phyloP scores from a whole-genome alignment of 257 asterid species.

The Thymus quinquecostatus region DNA sequence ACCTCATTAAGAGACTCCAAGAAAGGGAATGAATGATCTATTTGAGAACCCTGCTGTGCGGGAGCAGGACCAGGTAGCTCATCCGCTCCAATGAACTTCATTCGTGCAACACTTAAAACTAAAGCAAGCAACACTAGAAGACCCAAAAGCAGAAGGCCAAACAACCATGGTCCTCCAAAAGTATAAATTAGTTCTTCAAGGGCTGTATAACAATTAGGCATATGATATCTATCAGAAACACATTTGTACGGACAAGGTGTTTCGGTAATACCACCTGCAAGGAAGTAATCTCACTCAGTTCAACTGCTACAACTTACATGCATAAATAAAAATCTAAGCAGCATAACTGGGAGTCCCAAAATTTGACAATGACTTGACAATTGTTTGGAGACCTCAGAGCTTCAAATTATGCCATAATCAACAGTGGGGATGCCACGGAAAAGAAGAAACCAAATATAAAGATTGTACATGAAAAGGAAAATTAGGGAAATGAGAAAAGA shows the following conservation, averaged over 20 bases:
- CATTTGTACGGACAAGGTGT: slow-evolving; percentile 96
- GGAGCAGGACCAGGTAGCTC: slow-evolving; percentile 94
- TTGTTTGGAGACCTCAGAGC: not conserved
- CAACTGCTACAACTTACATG: slow-evolving; percentile 16
- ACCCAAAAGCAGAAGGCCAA: slow-evolving; percentile 89
- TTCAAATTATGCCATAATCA: slow-evolving; percentile 18
- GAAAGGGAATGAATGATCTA: slow-evolving; percentile 97
- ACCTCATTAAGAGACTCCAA: slow-evolving; percentile 98
- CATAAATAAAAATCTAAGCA: slow-evolving; percentile 10
- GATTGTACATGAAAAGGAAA: too few relatives aligned
- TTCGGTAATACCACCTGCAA: slow-evolving; percentile 88
- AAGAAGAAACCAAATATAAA: not conserved
- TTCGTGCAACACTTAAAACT: slow-evolving; percentile 97
- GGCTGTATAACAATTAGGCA: slow-evolving; percentile 97
- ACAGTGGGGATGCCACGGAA: slow-evolving; percentile 13
- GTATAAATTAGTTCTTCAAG: slow-evolving; percentile 95
- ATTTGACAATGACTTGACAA: slow-evolving; percentile 8
- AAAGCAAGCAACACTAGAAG: slow-evolving; percentile 84
- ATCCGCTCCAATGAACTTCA: slow-evolving; percentile 96
- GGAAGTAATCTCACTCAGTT: slow-evolving; percentile 29
- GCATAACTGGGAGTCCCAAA: slow-evolving; percentile 8
- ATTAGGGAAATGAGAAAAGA: slow-evolving; percentile 15
- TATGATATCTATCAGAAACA: slow-evolving; percentile 87
- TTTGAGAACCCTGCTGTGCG: slow-evolving; percentile 91
- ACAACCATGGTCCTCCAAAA: slow-evolving; percentile 99